These are phyloP conservation scores for Heracleum sosnowskyi DNA, from an alignment of 129 eudicot genomes.

Conservation along the genomic window DNA sequence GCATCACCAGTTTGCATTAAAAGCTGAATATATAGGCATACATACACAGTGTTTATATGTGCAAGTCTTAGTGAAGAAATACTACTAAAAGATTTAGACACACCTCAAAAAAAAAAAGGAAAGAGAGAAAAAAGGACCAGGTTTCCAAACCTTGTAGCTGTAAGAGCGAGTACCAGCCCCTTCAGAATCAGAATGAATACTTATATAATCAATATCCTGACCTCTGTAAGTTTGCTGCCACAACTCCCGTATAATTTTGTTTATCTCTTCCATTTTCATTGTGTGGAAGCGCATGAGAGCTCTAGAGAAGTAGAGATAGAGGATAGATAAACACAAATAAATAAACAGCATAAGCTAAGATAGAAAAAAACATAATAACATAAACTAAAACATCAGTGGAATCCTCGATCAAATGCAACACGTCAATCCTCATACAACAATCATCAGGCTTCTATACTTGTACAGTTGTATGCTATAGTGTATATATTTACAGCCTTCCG, in stretches of 20 bases:
- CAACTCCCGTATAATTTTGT: constrained; percentile 83
- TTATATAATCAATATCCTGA: constrained; percentile 90
- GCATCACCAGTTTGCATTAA: constrained; percentile 97
- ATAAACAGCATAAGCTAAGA: background rate
- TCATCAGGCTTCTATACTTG: background rate
- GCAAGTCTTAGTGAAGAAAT: background rate
- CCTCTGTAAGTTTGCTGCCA: constrained; percentile 99
- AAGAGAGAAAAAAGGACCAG: background rate
- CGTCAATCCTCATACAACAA: background rate
- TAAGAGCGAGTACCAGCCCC: constrained; percentile 93
- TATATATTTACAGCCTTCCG: background rate
- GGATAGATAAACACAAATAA: background rate
- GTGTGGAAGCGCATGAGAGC: constrained; percentile 95
- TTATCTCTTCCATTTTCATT: constrained; percentile 97
- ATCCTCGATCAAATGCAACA: background rate
- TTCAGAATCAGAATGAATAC: constrained; percentile 92
- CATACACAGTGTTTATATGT: background rate
- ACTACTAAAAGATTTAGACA: background rate
- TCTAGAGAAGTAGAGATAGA: constrained; percentile 23
- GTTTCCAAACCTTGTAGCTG: constrained; percentile 69
- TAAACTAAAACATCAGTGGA: background rate
- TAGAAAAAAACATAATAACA: background rate
- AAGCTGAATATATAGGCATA: constrained; percentile 36
- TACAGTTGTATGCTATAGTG: background rate
- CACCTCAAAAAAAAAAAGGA: background rate